A percentile compares a stretch with the other conserved stretches of the same genome.
These are phyloP conservation scores for Starmera amethionina DNA, from an alignment of 805 yeast species.

Conservation along the genomic window DNA sequence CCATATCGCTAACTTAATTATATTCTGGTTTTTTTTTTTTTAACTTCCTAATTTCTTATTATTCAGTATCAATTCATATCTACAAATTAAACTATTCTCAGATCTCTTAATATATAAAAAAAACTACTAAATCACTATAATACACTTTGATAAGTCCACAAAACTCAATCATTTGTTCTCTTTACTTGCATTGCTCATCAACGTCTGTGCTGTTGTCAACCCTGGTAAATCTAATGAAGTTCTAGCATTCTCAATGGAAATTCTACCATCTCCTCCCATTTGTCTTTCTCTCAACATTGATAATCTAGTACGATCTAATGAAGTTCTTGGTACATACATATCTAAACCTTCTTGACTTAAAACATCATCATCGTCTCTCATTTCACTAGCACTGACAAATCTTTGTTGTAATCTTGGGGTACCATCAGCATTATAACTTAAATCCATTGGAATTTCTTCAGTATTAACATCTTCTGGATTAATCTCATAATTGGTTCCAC, in stretches of 20 bases:
- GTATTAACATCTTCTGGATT: slow-evolving; percentile 21
- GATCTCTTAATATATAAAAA: not conserved
- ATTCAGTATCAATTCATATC: too few relatives aligned
- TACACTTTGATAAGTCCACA: not conserved
- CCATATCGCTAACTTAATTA: not conserved
- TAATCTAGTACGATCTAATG: slow-evolving; percentile 27
- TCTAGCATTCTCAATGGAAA: slow-evolving; percentile 30
- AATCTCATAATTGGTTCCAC: slow-evolving; percentile 7
- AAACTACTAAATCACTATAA: not conserved
- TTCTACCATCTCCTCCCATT: slow-evolving; percentile 25
- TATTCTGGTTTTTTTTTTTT: too few relatives aligned
- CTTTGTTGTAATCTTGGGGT: slow-evolving; percentile 17
- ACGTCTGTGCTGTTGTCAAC: slow-evolving; percentile 25
- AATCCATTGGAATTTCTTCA: slow-evolving; percentile 29
- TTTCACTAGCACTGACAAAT: not conserved
- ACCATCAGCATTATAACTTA: slow-evolving; percentile 14
- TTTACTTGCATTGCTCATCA: slow-evolving; percentile 17
- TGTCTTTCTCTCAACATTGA: slow-evolving; percentile 27
- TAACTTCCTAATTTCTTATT: too few relatives aligned
- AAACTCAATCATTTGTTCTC: not conserved
- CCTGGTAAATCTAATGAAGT: slow-evolving; percentile 32
- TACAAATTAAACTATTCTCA: too few relatives aligned
- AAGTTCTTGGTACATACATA: slow-evolving; percentile 20
- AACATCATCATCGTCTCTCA: not conserved
- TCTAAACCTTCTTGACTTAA: slow-evolving; percentile 1